phyloP scores from a whole-genome alignment of 768 basidiomycete species.

The Podaxis sp. region DNA sequence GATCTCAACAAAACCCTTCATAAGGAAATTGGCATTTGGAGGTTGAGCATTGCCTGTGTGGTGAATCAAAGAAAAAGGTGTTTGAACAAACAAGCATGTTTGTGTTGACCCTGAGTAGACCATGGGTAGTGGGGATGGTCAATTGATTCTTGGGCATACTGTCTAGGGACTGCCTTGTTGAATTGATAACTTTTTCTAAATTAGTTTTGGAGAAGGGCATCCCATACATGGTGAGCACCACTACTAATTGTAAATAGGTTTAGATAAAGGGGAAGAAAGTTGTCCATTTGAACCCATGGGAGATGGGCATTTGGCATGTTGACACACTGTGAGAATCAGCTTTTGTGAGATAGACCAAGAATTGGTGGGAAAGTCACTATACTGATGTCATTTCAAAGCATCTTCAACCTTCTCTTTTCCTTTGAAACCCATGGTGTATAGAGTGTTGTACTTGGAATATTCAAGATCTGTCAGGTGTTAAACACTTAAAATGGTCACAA shows the following conservation, averaged over 20 bases:
- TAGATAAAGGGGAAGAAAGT: background rate
- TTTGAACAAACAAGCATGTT: background rate
- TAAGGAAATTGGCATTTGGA: constrained; percentile 27
- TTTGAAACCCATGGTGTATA: constrained; percentile 45
- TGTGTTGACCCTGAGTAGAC: background rate
- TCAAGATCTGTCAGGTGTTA: constrained; percentile 30
- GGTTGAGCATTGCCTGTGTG: constrained; percentile 21
- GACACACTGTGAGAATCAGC: background rate
- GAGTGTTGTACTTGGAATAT: constrained; percentile 38
- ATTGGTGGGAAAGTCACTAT: constrained; percentile 1
- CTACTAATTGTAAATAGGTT: background rate
- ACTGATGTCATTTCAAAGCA: constrained; percentile 29
- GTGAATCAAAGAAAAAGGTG: constrained; percentile 5
- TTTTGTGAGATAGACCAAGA: background rate
- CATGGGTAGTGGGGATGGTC: background rate
- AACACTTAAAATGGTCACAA: background rate
- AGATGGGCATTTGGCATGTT: background rate
- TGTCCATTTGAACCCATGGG: background rate
- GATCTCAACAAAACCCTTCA: constrained; percentile 7
- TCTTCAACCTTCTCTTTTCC: constrained; percentile 30
- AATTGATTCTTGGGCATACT: background rate
- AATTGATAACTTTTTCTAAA: background rate
- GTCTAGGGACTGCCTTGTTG: background rate
- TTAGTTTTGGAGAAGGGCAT: background rate
- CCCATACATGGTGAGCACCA: background rate